Evolutionary conservation across 352 stramenopile species (phyloP).

Genomic region (Phytophthora melonis): DNA sequence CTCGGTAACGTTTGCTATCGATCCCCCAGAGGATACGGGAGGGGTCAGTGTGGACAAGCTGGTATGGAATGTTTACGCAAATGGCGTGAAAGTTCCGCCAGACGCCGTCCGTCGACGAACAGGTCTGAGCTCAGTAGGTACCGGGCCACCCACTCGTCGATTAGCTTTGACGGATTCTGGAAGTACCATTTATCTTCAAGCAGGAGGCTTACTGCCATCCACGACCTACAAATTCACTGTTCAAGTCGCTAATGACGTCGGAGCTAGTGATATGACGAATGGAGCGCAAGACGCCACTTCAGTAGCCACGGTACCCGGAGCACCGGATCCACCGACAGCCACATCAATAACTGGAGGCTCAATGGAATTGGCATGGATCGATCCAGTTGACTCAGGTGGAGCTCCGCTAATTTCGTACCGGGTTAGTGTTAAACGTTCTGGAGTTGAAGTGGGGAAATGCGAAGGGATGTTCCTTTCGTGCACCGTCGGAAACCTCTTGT

Average conservation of each 20-base stretch:
- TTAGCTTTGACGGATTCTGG: slow-evolving; percentile 6
- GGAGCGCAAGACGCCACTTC: slow-evolving; percentile 22
- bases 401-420: slow-evolving; percentile 52
- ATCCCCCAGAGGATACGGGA: slow-evolving; percentile 51
- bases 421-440: slow-evolving; percentile 35
- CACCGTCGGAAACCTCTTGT: slow-evolving; percentile 45
- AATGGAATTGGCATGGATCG: slow-evolving; percentile 47
- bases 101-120: slow-evolving; percentile 21
- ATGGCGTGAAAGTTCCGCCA: slow-evolving; percentile 37
- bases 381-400: slow-evolving; percentile 64
- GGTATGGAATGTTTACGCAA: slow-evolving; percentile 54
- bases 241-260: slow-evolving; percentile 42
- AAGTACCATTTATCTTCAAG: slow-evolving; percentile 39
- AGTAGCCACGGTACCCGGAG: slow-evolving; percentile 28
- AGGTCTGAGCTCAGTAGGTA: background rate
- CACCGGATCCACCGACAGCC: slow-evolving; percentile 35
- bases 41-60: slow-evolving; percentile 41
- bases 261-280: slow-evolving; percentile 35
- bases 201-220: slow-evolving; percentile 52
- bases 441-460: slow-evolving; percentile 40
- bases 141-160: background rate
- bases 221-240: slow-evolving; percentile 59
- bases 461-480: slow-evolving; percentile 57
- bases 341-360: slow-evolving; percentile 49
- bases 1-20: slow-evolving; percentile 42